Conservation (phyloP, 768 basidiomycete species). For the Dentipellis sp. region DNA sequence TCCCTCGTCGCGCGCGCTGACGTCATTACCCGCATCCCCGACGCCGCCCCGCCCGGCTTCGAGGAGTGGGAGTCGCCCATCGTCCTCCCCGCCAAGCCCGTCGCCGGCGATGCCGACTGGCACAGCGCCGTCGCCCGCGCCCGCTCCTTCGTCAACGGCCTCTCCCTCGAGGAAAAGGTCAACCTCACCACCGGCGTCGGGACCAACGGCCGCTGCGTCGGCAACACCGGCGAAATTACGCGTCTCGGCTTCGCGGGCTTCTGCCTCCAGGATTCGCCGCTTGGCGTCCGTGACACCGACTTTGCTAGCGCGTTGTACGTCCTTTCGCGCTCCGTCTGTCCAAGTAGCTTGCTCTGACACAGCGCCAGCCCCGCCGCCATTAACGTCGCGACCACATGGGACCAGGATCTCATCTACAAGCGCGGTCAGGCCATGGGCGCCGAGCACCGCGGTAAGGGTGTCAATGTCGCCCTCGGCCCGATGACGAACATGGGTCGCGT, state of each 20-base stretch:
- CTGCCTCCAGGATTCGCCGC: conserved; percentile 69
- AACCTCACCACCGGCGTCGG: conserved; percentile 24
- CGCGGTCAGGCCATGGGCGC: conserved; percentile 74
- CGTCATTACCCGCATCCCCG: not conserved
- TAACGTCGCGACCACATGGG: conserved; percentile 38
- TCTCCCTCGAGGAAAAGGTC: conserved; percentile 13
- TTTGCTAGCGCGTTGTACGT: conserved; percentile 53
- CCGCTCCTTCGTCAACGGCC: conserved; percentile 6
- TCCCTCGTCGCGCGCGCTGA: not conserved
- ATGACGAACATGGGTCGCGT: conserved; percentile 86
- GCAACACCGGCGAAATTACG: conserved; percentile 36
- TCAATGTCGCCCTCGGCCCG: conserved; percentile 66
- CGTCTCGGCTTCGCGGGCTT: conserved; percentile 46
- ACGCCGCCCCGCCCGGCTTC: not conserved
- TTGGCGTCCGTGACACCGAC: conserved; percentile 72
- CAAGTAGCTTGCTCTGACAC: not conserved
- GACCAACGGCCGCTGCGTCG: conserved; percentile 57
- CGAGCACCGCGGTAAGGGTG: conserved; percentile 80
- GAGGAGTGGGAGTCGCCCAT: not conserved
- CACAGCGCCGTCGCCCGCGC: conserved; percentile 1
- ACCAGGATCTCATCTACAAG: conserved; percentile 65
- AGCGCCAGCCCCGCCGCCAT: not conserved
- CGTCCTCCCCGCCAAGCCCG: not conserved
- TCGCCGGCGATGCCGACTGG: not conserved
- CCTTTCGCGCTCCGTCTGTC: not conserved